phyloP scores from a whole-genome alignment of 768 basidiomycete species.

The Tulasnella sp. region DNA sequence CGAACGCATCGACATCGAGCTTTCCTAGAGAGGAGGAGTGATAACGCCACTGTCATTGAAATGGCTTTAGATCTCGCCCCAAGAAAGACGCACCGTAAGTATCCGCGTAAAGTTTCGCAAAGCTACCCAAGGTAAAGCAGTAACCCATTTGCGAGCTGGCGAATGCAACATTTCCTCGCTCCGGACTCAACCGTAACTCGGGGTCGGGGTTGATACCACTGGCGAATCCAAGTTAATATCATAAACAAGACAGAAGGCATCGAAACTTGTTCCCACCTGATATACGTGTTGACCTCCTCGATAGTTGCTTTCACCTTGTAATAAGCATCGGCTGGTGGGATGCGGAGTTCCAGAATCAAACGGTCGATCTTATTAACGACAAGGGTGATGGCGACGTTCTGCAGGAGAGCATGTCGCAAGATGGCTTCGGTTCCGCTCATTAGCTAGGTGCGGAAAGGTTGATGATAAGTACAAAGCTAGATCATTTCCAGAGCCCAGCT shows the following conservation, averaged over 20 bases:
- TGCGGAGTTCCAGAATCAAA: conserved; percentile 91
- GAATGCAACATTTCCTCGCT: conserved; percentile 95
- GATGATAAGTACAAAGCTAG: conserved; percentile 35
- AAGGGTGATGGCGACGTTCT: conserved; percentile 85
- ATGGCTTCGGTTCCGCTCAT: conserved; percentile 92
- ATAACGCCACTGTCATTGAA: not conserved
- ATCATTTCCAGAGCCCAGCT: conserved; percentile 41
- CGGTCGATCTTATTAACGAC: conserved; percentile 98
- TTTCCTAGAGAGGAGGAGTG: conserved; percentile 52
- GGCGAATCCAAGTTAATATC: not conserved
- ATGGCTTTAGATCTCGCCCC: not conserved
- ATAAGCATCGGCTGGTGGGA: conserved; percentile 95
- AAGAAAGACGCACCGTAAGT: conserved; percentile 66
- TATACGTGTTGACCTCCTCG: conserved; percentile 96
- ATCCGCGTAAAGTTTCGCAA: conserved; percentile 95
- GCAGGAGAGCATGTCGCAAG: conserved; percentile 86
- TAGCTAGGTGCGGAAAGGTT: conserved; percentile 53
- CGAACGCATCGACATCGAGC: conserved; percentile 83
- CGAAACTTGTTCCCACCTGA: conserved; percentile 60
- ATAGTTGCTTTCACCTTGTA: conserved; percentile 99
- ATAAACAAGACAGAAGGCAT: conserved; percentile 14
- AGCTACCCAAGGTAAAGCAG: conserved; percentile 94
- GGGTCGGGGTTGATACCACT: conserved; percentile 82
- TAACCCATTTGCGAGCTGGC: conserved; percentile 97
- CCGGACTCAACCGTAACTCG: conserved; percentile 85